Conservation (phyloP, 306 rosid species). For the Fagus sylvatica region DNA sequence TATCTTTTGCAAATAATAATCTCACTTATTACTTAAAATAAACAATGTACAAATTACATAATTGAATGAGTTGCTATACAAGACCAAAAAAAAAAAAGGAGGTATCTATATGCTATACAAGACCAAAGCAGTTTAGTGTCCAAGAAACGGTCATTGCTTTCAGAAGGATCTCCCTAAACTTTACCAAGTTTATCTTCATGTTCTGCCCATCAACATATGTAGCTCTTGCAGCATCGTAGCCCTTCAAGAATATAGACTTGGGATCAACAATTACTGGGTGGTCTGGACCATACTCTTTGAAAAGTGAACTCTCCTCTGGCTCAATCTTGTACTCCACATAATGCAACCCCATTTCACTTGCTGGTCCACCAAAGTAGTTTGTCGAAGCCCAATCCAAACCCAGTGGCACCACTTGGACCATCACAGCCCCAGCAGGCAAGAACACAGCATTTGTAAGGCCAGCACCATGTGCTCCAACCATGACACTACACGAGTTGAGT, state of each 20-base stretch:
- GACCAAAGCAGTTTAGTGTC: not conserved
- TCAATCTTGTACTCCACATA: constrained; percentile 39
- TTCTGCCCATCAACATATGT: constrained; percentile 34
- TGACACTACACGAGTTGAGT: constrained; percentile 32
- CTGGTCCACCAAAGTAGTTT: constrained; percentile 13
- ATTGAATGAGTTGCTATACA: no score
- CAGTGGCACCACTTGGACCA: constrained; percentile 42
- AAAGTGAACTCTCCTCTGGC: constrained; percentile 32
- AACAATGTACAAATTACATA: not conserved
- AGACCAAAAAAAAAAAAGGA: not conserved
- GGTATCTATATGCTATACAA: not conserved
- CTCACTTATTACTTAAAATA: no score
- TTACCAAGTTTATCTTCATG: constrained; percentile 21
- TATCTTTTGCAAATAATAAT: no score
- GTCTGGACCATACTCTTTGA: constrained; percentile 17
- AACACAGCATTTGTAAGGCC: constrained; percentile 37
- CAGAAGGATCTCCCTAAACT: constrained; percentile 29
- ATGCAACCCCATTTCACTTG: constrained; percentile 19
- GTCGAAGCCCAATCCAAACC: constrained; percentile 39
- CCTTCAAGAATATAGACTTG: constrained; percentile 19
- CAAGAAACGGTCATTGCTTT: constrained; percentile 20
- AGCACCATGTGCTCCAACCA: constrained; percentile 43
- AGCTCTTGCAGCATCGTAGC: constrained; percentile 33
- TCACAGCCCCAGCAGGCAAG: constrained; percentile 28
- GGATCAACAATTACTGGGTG: constrained; percentile 35